Conservation (phyloP, 257 asterid species). For the Solanum peruvianum region DNA sequence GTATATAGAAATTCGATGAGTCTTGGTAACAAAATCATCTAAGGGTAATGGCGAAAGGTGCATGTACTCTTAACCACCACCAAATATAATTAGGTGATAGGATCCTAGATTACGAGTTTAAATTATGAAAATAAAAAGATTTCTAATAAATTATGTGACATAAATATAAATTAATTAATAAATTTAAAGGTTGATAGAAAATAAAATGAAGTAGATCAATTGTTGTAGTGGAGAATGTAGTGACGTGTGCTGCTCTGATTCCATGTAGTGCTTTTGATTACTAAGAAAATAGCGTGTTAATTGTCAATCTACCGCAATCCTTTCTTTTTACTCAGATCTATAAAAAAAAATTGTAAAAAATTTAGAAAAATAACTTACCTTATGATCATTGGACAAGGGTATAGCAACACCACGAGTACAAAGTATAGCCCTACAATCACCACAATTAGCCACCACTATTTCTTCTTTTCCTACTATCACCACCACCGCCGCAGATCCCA, state of each 20-base stretch:
- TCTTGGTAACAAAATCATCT: background rate
- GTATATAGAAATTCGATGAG: background rate
- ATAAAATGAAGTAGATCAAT: background rate
- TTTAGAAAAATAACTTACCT: constrained; percentile 14
- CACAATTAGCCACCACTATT: constrained; percentile 56
- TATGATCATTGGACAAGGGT: constrained; percentile 35
- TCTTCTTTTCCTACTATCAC: constrained; percentile 38
- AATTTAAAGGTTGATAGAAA: too few species aligned
- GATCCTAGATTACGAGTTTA: background rate
- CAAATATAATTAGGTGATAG: background rate
- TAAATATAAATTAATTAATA: background rate
- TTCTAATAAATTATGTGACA: background rate
- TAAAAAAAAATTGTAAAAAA: background rate
- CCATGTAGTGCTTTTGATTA: background rate
- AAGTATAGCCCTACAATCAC: constrained; percentile 62
- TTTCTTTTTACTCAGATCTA: background rate
- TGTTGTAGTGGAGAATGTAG: background rate
- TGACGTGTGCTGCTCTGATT: background rate
- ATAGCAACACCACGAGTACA: constrained; percentile 25
- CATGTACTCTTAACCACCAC: background rate
- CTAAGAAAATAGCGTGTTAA: background rate
- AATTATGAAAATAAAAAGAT: background rate
- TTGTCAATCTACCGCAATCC: too few species aligned
- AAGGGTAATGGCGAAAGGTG: background rate
- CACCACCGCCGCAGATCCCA: constrained; percentile 51